A percentile compares a stretch with the other conserved stretches of the same genome.
These are phyloP conservation scores for Ajuga chamaepitys DNA, from an alignment of 257 asterid species.

Conservation along the genomic window DNA sequence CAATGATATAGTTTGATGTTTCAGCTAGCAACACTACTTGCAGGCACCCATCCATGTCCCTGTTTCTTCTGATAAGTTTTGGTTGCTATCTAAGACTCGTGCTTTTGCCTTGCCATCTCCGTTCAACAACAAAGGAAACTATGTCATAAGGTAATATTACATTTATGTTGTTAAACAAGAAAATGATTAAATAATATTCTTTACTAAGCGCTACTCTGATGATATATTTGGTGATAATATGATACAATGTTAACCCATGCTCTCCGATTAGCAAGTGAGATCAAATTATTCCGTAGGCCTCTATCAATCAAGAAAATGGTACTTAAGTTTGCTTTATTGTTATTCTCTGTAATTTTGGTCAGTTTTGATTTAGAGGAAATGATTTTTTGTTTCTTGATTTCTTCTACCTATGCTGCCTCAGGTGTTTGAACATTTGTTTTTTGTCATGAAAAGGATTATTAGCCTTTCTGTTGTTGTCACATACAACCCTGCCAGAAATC, in stretches of 20 bases:
- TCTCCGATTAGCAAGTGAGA: slow-evolving; percentile 2
- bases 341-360: neutral
- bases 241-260: neutral
- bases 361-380: neutral
- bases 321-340: neutral
- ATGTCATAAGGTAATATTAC: slow-evolving; percentile 70
- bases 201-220: neutral
- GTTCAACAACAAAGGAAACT: slow-evolving; percentile 76
- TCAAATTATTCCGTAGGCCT: neutral
- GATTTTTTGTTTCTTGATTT: neutral
- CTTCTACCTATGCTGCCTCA: slow-evolving; percentile 1
- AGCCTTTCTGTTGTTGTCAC: neutral
- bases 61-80: slow-evolving; percentile 88
- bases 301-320: neutral
- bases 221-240: neutral
- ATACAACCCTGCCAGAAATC: neutral
- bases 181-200: neutral
- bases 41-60: slow-evolving; percentile 91
- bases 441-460: neutral
- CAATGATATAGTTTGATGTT: neutral
- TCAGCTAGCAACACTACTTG: slow-evolving; percentile 13
- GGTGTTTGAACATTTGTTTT: neutral
- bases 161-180: neutral
- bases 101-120: slow-evolving; percentile 83
- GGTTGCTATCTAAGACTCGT: slow-evolving; percentile 65